Conservation (phyloP, 2,329 filamentous ascomycete genomes). For the Colletotrichum tanaceti region DNA sequence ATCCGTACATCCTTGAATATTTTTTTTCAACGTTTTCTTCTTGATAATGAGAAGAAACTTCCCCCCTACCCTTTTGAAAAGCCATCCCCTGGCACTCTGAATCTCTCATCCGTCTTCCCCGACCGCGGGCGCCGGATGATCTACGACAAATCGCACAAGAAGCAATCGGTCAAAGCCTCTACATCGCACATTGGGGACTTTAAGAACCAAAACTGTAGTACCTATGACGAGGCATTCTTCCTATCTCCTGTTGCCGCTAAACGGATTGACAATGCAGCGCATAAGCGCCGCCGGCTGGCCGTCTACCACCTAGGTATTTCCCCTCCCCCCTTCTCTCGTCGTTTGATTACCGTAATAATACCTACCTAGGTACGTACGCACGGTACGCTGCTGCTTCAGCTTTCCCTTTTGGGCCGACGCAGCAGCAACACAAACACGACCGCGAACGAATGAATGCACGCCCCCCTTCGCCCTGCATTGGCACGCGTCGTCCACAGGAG, state of each 20-base stretch:
- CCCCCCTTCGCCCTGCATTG: not conserved
- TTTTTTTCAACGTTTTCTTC: too few relatives aligned
- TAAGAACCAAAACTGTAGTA: too few relatives aligned
- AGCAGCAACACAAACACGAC: not conserved
- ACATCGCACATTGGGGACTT: too few relatives aligned
- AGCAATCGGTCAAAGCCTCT: not conserved
- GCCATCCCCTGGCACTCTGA: not conserved
- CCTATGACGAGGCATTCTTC: too few relatives aligned
- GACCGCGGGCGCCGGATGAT: not conserved
- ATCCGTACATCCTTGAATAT: too few relatives aligned
- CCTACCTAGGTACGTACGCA: too few relatives aligned
- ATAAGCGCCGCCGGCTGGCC: constrained; percentile 15
- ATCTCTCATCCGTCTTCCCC: constrained; percentile 4
- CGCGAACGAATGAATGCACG: not conserved
- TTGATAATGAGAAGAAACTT: too few relatives aligned
- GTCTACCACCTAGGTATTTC: not conserved
- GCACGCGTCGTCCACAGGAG: not conserved
- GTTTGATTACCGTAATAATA: too few relatives aligned
- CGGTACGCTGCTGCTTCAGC: not conserved
- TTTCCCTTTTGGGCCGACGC: not conserved
- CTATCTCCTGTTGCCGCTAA: not conserved
- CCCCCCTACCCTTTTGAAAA: not conserved
- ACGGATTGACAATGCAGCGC: constrained; percentile 20
- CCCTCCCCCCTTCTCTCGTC: not conserved
- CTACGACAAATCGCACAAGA: constrained; percentile 2